A percentile compares a stretch with the other conserved stretches of the same genome.
Evolutionary conservation across 352 stramenopile species (phyloP).

Genomic region (Globisporangium solare): DNA sequence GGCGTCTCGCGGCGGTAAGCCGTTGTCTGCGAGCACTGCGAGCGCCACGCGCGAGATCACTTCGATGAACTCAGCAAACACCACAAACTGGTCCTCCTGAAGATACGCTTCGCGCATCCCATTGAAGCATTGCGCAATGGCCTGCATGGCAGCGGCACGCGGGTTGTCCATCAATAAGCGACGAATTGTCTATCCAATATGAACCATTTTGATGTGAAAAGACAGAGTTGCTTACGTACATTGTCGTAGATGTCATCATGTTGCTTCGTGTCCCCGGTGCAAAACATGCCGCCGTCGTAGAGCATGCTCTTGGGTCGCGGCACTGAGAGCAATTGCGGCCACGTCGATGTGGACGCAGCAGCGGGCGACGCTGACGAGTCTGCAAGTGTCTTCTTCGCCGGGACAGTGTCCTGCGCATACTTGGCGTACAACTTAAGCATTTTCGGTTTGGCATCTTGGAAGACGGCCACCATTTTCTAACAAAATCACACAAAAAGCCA

Average conservation of each 20-base stretch:
- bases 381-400: constrained; percentile 9
- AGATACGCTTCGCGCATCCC: constrained; percentile 31
- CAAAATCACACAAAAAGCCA: neutral
- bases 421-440: constrained; percentile 65
- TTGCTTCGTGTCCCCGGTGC: constrained; percentile 40
- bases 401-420: constrained; percentile 43
- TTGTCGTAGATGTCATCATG: constrained; percentile 55
- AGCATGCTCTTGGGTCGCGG: constrained; percentile 55
- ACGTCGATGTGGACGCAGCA: constrained; percentile 21
- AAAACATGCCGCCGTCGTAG: constrained; percentile 79
- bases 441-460: constrained; percentile 74
- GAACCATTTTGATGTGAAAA: too few relatives aligned
- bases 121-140: constrained; percentile 60
- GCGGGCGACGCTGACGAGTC: neutral
- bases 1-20: constrained; percentile 51
- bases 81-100: constrained; percentile 39
- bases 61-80: constrained; percentile 77
- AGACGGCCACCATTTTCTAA: constrained; percentile 60
- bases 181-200: too few relatives aligned
- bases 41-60: constrained; percentile 60
- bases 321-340: constrained; percentile 43
- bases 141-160: constrained; percentile 15
- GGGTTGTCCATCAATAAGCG: too few relatives aligned
- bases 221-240: constrained; percentile 14
- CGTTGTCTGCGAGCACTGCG: constrained; percentile 50